Base-by-base conservation (phyloP, 2,329 filamentous ascomycete genomes). In the Corinectria fuckeliana region DNA sequence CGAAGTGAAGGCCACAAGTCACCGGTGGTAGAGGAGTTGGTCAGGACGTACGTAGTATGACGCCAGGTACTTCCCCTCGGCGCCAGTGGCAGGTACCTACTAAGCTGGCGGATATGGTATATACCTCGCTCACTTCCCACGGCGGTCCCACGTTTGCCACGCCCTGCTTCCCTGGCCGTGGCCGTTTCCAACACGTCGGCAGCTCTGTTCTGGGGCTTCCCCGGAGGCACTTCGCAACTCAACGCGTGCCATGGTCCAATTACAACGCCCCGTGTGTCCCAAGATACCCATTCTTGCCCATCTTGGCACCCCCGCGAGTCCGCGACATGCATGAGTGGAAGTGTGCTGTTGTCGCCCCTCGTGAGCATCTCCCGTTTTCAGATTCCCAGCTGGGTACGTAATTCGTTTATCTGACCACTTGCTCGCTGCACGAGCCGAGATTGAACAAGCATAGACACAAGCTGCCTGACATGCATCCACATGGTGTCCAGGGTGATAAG, bases 381-480 rank as follows among this genome's bases (percentile, higher is more conserved):
- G 39, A 51, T 21, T 32, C 52, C 44, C 59, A 53, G 55, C 54
- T 66, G n/a, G n/a, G n/a, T n/a, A 66, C 57, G 59, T 60, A 69
- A 66, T 66, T 41, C 48, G 36, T 68, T 56, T 58, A 64, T 64
- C 63, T 60, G 67, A 69, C 67, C 63, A 63, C 63, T 67, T 58
- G 36, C 51, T 44, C 39, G 25, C 50, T 63, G 45, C 34, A 47
- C 49, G 38, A 54, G 49, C 23, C 10, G 18, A 55, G 42, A 55
- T 55, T 23, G 47, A 47, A 42, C 41, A 48, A 52, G 52, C 51
- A 28, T 26, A 32, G 32, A 50, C n/a, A 20, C 20, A 30, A 32
- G 52, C 20, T 58, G 28, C 47, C 54, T 58, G 54, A 13, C 23
- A 39, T 49, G 16, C 41, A 60, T 56, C 30, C 39, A 34, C 54